Base-by-base conservation (phyloP, 306 rosid genomes). In the Inga laurina region DNA sequence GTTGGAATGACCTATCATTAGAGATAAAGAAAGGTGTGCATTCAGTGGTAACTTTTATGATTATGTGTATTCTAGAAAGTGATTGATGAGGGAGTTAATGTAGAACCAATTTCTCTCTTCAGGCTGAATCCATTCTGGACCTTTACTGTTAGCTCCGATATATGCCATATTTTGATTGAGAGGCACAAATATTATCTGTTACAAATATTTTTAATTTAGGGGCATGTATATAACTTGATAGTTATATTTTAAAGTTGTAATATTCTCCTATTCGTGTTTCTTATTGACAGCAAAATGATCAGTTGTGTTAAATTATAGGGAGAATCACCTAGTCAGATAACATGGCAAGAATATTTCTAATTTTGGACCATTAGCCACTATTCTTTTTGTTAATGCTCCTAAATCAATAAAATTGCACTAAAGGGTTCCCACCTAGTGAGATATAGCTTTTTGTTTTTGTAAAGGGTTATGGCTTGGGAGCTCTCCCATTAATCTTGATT, bases 21-120 rank as follows among this genome's bases (percentile, higher is more conserved):
- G 44, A 45, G 59, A 45, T 71, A 43, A 52, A 80, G 68, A 57
- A 80, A 74, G 76, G 56, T 37, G 18, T 70, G 72, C 71, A 57
- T 66, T 79, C 77, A 19, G 75, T 69, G 59, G 54, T 78, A 73
- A 85, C n/a, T 77, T 62, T 27, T 72, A 72, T 18, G 51, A 74
- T 21, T 65, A 65, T 66, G 41, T 32, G 27, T 65, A 79, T 79
- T 74, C 73, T 49, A 39, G 75, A 59, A 19, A 72, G 34, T 71
- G 65, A 30, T 51, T 45, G 57, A 18, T 14, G 76, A 57, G 72
- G 79, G 46, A 61, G 72, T 64, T 52, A 18, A 61, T 22, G 24
- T 30, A 32, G 64, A 78, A 74, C 21, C 39, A 10, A 44, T 72
- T 21, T 39, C 62, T 43, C n/a, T 52, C 52, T 49, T 66, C 30